Evolutionary conservation across 2,329 filamentous ascomycete genomes (phyloP), one percentile per base, ranked within the genome.

Genomic region (Aspergillus sp.): DNA sequence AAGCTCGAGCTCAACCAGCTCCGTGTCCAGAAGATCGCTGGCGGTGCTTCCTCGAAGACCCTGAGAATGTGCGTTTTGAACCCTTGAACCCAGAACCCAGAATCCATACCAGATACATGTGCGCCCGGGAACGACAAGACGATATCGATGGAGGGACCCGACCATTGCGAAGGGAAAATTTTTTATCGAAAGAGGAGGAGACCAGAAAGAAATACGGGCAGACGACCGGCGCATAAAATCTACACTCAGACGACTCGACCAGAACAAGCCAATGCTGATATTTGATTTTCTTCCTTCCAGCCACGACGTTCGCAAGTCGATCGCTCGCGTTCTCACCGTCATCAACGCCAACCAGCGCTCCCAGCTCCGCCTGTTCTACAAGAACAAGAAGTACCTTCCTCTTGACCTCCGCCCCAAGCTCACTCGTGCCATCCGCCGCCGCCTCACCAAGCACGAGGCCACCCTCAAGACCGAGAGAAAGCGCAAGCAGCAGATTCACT

Each of bases 311-410:
- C 92, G 94, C 85, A 99, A 99, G 87, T 96, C 92, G 65, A 97
- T 99, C 80, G 95, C 94, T 75, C 92, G 93, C 76, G 90, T 97
- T 80, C 88, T 99, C 72, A 99, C 94, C 79, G 86, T 99, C 83
- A 96, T 99, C 88, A 99, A 97, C 86, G 88, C 91, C 81, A 97
- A 96, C 87, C 94, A 99, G 85, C 89, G 95, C 78, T 84, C 91
- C 67, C 92, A 97, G 83, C 91, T 99, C 72, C 91, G 92, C 71
- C 85, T 97, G 67, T 97, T 97, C 89, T 99, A 99, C 88, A 95
- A 96, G 86, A 89, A 88, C 88, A 97, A 97, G 90, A 97, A 97
- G 86, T 97, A 97, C 86, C 81, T 91, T 63, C 94, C 94, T 64
- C 91, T 99, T 77, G 95, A 99, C 79, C 92, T 99, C 83, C 90